A percentile compares a stretch with the other conserved stretches of the same genome.
Conservation (phyloP, 495 filamentous ascomycete species). For the Aspergillus nidulans region DNA sequence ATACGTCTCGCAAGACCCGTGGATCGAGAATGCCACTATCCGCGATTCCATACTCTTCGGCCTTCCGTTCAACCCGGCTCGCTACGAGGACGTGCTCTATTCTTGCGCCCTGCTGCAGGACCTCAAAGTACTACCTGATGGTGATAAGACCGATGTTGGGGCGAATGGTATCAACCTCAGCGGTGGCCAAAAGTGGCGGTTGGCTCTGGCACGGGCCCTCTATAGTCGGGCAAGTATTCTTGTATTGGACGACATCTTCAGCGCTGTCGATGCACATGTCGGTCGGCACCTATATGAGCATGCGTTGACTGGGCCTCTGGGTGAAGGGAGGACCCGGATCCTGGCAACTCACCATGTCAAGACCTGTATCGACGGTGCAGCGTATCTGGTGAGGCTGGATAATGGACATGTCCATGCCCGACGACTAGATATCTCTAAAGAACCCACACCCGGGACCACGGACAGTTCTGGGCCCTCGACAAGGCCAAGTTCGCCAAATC, state of each 20-base stretch:
- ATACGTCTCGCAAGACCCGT: conserved; percentile 78
- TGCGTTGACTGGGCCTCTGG: conserved; percentile 65
- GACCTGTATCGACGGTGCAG: conserved; percentile 62
- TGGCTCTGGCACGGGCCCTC: conserved; percentile 72
- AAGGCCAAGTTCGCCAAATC: not conserved
- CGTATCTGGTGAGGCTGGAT: conserved; percentile 64
- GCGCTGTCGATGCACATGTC: conserved; percentile 63
- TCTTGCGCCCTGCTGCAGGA: conserved; percentile 73
- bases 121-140: conserved; percentile 66
- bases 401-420: conserved; percentile 48
- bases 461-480: not conserved
- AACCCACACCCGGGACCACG: conserved; percentile 11
- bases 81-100: conserved; percentile 61
- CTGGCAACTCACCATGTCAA: conserved; percentile 80
- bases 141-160: conserved; percentile 74
- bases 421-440: conserved; percentile 26
- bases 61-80: conserved; percentile 57
- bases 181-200: conserved; percentile 78
- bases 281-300: conserved; percentile 73
- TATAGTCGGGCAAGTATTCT: conserved; percentile 78
- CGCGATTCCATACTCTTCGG: conserved; percentile 71
- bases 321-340: conserved; percentile 66
- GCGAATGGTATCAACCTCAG: conserved; percentile 81
- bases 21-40: conserved; percentile 81
- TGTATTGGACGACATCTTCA: conserved; percentile 83